Percentiles rank a stretch among this genome's conserved stretches.
Evolutionary conservation across 2,329 filamentous ascomycete species (phyloP).

Genomic region (Tympanopsis confertula): DNA sequence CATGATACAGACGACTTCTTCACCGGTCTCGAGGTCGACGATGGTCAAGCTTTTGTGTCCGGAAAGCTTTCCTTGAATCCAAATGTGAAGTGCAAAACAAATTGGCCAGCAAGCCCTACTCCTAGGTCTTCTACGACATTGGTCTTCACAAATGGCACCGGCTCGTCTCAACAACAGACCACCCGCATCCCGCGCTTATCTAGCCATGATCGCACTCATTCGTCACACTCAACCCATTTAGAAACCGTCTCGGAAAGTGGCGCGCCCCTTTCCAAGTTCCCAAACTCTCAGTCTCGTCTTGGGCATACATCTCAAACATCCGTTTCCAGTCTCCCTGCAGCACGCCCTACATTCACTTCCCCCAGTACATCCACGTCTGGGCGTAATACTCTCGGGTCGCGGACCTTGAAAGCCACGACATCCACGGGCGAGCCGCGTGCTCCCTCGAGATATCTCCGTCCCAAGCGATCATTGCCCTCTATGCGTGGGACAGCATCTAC

Average conservation of each 20-base stretch:
- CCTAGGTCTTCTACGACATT: conserved; percentile 43
- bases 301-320: conserved; percentile 29
- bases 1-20: conserved; percentile 42
- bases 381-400: conserved; percentile 17
- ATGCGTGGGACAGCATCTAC: not conserved
- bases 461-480: not conserved
- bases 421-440: not conserved
- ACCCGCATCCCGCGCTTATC: conserved; percentile 50
- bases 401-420: not conserved
- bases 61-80: conserved; percentile 49
- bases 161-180: conserved; percentile 17
- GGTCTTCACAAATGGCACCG: conserved; percentile 45
- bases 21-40: conserved; percentile 45
- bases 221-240: conserved; percentile 37
- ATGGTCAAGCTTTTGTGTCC: conserved; percentile 41
- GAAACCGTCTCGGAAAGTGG: conserved; percentile 55
- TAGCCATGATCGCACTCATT: conserved; percentile 27
- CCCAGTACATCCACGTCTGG: conserved; percentile 20
- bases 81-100: conserved; percentile 48
- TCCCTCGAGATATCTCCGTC: not conserved
- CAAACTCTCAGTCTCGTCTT: conserved; percentile 26
- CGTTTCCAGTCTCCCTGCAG: conserved; percentile 25
- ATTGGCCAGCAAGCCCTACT: conserved; percentile 31
- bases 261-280: conserved; percentile 30
- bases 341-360: conserved; percentile 21